Evolutionary conservation across 768 basidiomycete genomes (phyloP), one percentile per base, ranked within the genome.

Genomic region (Psilocybe sp.): DNA sequence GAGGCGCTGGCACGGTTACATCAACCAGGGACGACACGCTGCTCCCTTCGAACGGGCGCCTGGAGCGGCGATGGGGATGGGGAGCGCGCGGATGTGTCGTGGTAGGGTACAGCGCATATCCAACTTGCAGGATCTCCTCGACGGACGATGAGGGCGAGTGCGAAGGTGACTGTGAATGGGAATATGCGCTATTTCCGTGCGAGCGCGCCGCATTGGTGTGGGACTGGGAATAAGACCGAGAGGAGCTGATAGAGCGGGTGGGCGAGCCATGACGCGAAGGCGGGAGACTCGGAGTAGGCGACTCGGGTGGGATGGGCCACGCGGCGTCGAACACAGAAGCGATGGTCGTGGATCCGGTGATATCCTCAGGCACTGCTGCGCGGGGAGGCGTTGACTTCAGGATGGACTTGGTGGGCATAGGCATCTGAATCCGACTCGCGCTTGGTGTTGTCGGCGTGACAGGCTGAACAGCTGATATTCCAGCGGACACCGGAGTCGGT

Each of bases 261-360:
- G 47, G 46, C 15, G 47, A 37, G 2, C 50, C 38, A 16, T 52
- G 47, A 5, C 51, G 50, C 16, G 48, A 51, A 14, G 50, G 34
- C 3, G 56, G 43, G 11, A 52, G 50, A 23, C 60, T 55, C 4
- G 65, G 59, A 1, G 56, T 57, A 10, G 65, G 64, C 31, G 61
- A 57, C 2, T 48, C 18, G 1, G 69, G 67, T 9, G 69, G 66
- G 28, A 69, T 48, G 6, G 77, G 77, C 77, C 76, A 77, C 2
- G 65, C 51, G 5, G 50, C 65, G 46, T 72, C 68, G 19, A 73
- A 64, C 10, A 76, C 67, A 10, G 72, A 71, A 2, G 68, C 69
- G 28, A 72, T 67, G 6, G 61, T 64, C 14, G 71, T 70, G 6
- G 62, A 59, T 2, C 62, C 67, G 50, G 71, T 69, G 8, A 66